These are phyloP conservation scores for Starmerella bombi DNA, from an alignment of 805 yeast species.

Conservation along the genomic window DNA sequence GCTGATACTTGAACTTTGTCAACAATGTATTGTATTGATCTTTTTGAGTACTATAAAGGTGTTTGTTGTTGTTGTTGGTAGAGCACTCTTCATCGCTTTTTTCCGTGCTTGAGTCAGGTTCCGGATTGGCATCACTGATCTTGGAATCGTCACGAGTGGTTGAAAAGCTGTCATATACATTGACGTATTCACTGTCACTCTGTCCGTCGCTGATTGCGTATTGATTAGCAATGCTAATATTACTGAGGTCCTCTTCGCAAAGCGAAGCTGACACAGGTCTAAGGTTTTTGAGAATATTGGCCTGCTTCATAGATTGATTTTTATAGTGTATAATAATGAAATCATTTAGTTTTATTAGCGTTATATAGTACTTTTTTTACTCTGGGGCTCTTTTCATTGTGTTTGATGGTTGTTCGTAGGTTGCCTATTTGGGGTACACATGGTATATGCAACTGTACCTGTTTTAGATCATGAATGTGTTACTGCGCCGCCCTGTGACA, in stretches of 20 bases:
- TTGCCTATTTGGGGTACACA: too few relatives aligned
- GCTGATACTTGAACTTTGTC: background rate
- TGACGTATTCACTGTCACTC: background rate
- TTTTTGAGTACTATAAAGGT: too few relatives aligned
- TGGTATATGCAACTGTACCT: too few relatives aligned
- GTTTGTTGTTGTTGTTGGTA: background rate
- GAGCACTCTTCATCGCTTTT: conserved; percentile 1
- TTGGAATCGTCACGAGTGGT: background rate
- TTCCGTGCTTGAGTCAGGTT: conserved; percentile 7
- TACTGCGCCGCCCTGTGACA: too few relatives aligned
- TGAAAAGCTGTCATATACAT: background rate
- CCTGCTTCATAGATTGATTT: too few relatives aligned
- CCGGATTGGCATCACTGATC: conserved; percentile 5
- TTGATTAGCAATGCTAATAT: background rate
- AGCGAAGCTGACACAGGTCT: background rate
- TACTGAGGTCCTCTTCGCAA: background rate
- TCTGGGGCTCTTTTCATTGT: too few relatives aligned
- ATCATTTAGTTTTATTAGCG: too few relatives aligned
- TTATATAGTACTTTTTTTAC: too few relatives aligned
- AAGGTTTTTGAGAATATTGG: too few relatives aligned
- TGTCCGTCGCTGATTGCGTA: background rate
- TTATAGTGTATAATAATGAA: too few relatives aligned
- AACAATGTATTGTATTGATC: background rate
- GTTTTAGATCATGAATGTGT: too few relatives aligned
- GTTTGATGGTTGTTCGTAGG: too few relatives aligned